phyloP scores from a whole-genome alignment of 2,329 filamentous ascomycete species.

The Neophaeococcomyces aloes region DNA sequence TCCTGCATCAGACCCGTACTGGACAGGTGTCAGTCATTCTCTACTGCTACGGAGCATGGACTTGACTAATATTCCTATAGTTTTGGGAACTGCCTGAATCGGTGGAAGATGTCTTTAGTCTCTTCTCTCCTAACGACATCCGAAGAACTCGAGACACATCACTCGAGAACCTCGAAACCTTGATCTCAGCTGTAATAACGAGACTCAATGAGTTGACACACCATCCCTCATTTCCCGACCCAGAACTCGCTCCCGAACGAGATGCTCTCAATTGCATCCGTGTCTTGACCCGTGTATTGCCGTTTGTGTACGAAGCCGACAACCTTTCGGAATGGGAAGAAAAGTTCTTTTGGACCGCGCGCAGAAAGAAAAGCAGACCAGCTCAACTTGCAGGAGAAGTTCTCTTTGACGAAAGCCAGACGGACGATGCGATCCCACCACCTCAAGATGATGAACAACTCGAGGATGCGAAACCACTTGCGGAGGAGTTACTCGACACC shows the following conservation, averaged over 20 bases:
- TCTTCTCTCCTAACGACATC: constrained; percentile 83
- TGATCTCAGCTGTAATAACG: constrained; percentile 73
- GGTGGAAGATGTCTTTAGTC: constrained; percentile 89
- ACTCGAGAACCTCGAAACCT: constrained; percentile 78
- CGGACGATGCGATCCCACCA: constrained; percentile 37
- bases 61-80: constrained; percentile 39
- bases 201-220: constrained; percentile 72
- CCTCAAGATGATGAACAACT: constrained; percentile 48
- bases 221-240: constrained; percentile 81
- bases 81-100: constrained; percentile 98
- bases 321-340: constrained; percentile 77
- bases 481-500: constrained; percentile 85
- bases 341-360: constrained; percentile 77
- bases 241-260: constrained; percentile 67
- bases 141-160: constrained; percentile 77
- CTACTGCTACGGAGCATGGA: background rate
- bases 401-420: constrained; percentile 67
- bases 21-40: constrained; percentile 62
- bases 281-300: constrained; percentile 76
- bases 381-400: constrained; percentile 60
- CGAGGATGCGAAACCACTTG: constrained; percentile 75
- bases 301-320: constrained; percentile 86
- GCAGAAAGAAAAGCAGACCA: constrained; percentile 61
- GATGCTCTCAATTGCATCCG: constrained; percentile 94
- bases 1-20: constrained; percentile 78